Base-by-base conservation (phyloP, 331 rosid species). In the Malus hybrid region DNA sequence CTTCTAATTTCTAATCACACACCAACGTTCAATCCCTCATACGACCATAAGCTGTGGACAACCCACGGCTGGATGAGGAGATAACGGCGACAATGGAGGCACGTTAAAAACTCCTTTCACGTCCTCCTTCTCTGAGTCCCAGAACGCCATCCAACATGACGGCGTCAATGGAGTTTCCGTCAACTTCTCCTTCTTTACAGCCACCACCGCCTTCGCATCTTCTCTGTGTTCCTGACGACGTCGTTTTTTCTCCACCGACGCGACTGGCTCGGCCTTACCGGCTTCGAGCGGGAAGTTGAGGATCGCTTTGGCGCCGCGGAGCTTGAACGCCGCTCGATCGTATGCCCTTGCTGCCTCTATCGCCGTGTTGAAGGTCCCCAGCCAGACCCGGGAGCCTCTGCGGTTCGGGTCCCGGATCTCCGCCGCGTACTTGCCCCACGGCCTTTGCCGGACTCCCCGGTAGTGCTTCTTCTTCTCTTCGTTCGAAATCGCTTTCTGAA, bases 341-440 rank as follows among this genome's bases (percentile, higher is more conserved):
- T 95, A 95, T 6, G 99, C 97, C 82, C 83, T 89, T 48, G 99
- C 99, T 6, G 99, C 99, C 20, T 95, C 97, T 9, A 93, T 79
- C 6, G 96, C 98, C 0, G 90, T 84, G 32, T 93, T 91, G 67
- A 85, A 93, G 6, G 98, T 93, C 14, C 98, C 98, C 1, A 93
- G 85, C 98, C 98, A 91, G 42, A 93, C 88, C 59, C 98, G 82
- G 0, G 96, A 86, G 65, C 98, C 98, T 6, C 86, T 85, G 28
- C 87, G 85, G 70, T 86, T 90, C 61, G 98, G 98, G 69, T 93
- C 97, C 4, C 97, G 84, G 63, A 93, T 93, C 88, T 93, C 98
- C 11, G 98, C 90, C 0, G 98, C 98, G 72, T 20, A 93, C 79
- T 93, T 93, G 1, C 98, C 98, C 98, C 98, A 93, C 33, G 98